Evolutionary conservation across 2,329 filamentous ascomycete species (phyloP), one percentile per base, ranked within the genome.

Genomic region (Xylariaceae sp.): DNA sequence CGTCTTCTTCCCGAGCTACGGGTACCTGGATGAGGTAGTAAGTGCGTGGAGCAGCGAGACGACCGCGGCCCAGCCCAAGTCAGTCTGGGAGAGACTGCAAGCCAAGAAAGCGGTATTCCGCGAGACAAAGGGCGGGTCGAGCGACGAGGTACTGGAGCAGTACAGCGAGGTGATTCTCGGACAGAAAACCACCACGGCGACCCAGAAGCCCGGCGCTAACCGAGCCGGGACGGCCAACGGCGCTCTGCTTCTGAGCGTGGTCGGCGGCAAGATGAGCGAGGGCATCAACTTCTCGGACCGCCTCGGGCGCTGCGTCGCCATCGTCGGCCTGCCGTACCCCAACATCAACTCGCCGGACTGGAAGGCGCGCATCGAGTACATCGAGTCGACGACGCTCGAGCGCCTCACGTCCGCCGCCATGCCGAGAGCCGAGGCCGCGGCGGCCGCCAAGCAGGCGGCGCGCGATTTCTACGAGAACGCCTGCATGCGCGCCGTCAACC

Each of bases 271-370:
- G 64, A 88, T 99, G 76, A 96, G 91, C 55, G 95, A 99, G 75
- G 95, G 95, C 62, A 99, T 99, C 77, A 99, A 99, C 75, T 99
- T 99, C 76, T 93, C 91, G 0, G 93, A 99, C 74, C 81, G 83
- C 2, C 85, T 99, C 0, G 95, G 95, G 1, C 87, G 95, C 21
- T 93, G 90, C 51, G 92, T 99, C 7, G 79, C 96, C 14, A 89
- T 98, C n/a, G 85, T 98, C 14, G 95, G 95, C 0, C 77, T 99
- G 3, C 95, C 95, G 0, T 99, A 96, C 65, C 92, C 95, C 0
- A 99, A 98, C 65, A 87, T 92, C 50, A 85, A 90, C 64, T 91
- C 89, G 9, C 87, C 92, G 1, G 91, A 97, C 67, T 98, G 93
- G 93, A 92, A 91, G 71, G 91, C 93, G 0, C 93, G 93, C 72